These are phyloP conservation scores for Knoxdaviesia proteae DNA, from an alignment of 2,329 filamentous ascomycete genomes.

Conservation along the genomic window DNA sequence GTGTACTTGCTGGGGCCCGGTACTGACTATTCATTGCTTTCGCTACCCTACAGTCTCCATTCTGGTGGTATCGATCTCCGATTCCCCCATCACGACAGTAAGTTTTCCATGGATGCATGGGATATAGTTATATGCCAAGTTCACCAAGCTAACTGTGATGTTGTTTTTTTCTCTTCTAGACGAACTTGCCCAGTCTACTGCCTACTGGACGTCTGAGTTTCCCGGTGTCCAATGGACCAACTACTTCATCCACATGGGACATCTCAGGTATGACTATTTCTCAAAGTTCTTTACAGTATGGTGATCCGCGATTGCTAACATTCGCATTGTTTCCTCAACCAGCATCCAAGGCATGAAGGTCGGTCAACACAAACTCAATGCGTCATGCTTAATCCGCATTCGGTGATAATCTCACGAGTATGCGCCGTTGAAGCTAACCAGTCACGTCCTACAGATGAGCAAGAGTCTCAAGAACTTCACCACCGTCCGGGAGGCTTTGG, in stretches of 20 bases:
- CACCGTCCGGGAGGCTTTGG: slow-evolving; percentile 68
- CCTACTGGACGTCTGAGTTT: slow-evolving; percentile 32
- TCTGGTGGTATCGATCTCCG: slow-evolving; percentile 80
- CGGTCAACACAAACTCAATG: too few species aligned
- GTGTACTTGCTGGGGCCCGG: too few species aligned
- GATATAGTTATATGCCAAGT: neutral
- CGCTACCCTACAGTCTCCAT: slow-evolving; percentile 28
- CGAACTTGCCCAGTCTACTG: slow-evolving; percentile 74
- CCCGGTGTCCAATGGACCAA: slow-evolving; percentile 55
- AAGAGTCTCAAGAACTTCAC: slow-evolving; percentile 94
- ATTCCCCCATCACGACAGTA: slow-evolving; percentile 73
- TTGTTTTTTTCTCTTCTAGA: neutral
- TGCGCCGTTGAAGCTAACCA: slow-evolving; percentile 13
- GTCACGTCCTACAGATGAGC: slow-evolving; percentile 85
- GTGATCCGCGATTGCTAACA: too few species aligned
- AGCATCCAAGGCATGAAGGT: too few species aligned
- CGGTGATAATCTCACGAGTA: slow-evolving; percentile 14
- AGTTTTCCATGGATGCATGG: neutral
- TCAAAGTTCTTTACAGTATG: too few species aligned
- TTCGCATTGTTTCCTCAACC: too few species aligned
- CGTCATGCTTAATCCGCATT: neutral
- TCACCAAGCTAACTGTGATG: neutral
- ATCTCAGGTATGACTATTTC: slow-evolving; percentile 25
- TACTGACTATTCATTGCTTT: too few species aligned
- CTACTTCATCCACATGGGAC: slow-evolving; percentile 91